Conservation (phyloP, 768 basidiomycete species). For the Lentinula sp. region DNA sequence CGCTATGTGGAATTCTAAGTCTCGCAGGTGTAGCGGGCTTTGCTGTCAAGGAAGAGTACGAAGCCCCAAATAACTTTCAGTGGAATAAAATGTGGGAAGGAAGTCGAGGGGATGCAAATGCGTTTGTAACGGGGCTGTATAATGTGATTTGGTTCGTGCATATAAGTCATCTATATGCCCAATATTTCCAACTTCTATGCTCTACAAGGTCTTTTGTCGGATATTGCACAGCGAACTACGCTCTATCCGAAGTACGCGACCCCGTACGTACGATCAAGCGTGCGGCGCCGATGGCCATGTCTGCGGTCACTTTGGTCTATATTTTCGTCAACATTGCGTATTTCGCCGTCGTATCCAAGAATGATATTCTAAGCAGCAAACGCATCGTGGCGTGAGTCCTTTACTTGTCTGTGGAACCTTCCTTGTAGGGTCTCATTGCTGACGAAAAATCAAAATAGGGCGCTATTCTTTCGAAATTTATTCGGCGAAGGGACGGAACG, state of each 20-base stretch:
- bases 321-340: conserved; percentile 67
- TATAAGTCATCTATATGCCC: not conserved
- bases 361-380: conserved; percentile 59
- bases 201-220: conserved; percentile 59
- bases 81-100: conserved; percentile 66
- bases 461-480: conserved; percentile 70
- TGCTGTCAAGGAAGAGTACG: conserved; percentile 33
- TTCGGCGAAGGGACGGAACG: conserved; percentile 58
- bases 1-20: conserved; percentile 47
- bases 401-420: not conserved
- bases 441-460: conserved; percentile 26
- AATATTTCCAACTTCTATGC: not conserved
- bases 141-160: conserved; percentile 59
- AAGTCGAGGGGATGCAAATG: conserved; percentile 46
- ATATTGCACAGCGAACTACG: conserved; percentile 72
- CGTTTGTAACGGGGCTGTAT: conserved; percentile 59
- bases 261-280: conserved; percentile 67
- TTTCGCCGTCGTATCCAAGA: conserved; percentile 66
- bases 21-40: conserved; percentile 28
- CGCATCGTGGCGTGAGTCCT: conserved; percentile 60
- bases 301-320: conserved; percentile 53
- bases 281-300: conserved; percentile 64
- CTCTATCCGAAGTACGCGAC: conserved; percentile 62
- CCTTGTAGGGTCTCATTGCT: not conserved
- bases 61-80: conserved; percentile 49